These are phyloP conservation scores for Yarrowia sp. DNA, from an alignment of 805 yeast genomes.

Conservation along the genomic window DNA sequence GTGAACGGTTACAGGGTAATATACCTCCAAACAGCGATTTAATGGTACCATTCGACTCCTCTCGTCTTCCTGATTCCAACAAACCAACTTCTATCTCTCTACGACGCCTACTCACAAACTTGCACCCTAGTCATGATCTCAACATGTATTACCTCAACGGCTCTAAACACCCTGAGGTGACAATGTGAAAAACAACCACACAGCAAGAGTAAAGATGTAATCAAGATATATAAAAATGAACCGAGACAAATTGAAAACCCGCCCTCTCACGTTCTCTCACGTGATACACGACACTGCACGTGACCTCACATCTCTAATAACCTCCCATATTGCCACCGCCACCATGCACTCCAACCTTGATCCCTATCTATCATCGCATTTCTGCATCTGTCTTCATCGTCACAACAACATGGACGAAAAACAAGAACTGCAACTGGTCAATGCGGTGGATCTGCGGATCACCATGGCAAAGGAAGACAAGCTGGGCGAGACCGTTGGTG, in stretches of 20 bases:
- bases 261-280: not conserved
- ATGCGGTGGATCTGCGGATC: constrained; percentile 76
- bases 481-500: constrained; percentile 56
- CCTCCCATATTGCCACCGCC: constrained; percentile 6
- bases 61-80: not conserved
- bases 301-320: not conserved
- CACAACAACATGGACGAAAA: constrained; percentile 6
- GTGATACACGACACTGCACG: not conserved
- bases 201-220: not conserved
- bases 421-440: constrained; percentile 35
- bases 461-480: constrained; percentile 74
- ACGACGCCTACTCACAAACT: not conserved
- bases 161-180: too few species aligned
- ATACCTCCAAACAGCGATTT: not conserved
- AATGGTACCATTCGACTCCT: not conserved
- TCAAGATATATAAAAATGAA: not conserved
- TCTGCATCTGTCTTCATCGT: not conserved
- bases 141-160: not conserved
- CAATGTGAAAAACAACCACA: not conserved
- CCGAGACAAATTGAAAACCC: not conserved
- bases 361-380: not conserved
- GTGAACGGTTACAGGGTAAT: too few species aligned
- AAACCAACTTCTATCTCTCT: not conserved
- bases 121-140: not conserved
- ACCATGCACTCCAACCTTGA: constrained; percentile 6